phyloP scores from a whole-genome alignment of 1,284 basidiomycete species.

The Cutaneotrichosporon spelunceum region DNA sequence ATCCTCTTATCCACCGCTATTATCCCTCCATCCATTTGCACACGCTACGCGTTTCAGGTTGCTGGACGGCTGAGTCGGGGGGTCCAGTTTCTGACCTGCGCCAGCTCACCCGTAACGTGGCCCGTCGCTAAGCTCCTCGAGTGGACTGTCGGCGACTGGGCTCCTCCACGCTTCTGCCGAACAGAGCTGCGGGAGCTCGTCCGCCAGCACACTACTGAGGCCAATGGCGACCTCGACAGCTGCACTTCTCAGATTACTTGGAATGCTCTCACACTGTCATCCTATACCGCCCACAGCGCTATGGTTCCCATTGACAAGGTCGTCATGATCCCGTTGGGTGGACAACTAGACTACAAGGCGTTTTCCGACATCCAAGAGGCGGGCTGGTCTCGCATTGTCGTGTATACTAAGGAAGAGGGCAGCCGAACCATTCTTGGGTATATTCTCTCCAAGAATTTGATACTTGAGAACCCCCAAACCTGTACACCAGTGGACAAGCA shows the following conservation, averaged over 20 bases:
- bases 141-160: constrained; percentile 65
- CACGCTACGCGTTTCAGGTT: constrained; percentile 83
- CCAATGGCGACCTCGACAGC: constrained; percentile 66
- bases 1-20: constrained; percentile 63
- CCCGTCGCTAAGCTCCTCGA: constrained; percentile 82
- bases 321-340: constrained; percentile 68
- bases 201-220: constrained; percentile 59
- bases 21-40: constrained; percentile 69
- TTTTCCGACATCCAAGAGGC: constrained; percentile 70
- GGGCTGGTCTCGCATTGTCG: constrained; percentile 65
- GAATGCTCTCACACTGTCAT: constrained; percentile 68
- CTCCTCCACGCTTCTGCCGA: constrained; percentile 51
- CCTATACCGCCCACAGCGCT: constrained; percentile 62
- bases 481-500: constrained; percentile 72
- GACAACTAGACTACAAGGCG: constrained; percentile 72
- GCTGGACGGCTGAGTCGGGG: constrained; percentile 82
- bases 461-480: constrained; percentile 83
- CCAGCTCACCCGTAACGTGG: constrained; percentile 68
- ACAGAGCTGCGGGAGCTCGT: constrained; percentile 68
- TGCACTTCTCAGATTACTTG: constrained; percentile 74
- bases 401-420: constrained; percentile 68
- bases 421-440: constrained; percentile 65
- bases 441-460: constrained; percentile 76
- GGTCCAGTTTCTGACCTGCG: constrained; percentile 65
- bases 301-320: constrained; percentile 79